Evolutionary conservation across 1,284 basidiomycete species (phyloP).

Genomic region (Cutaneotrichosporon dermatis): DNA sequence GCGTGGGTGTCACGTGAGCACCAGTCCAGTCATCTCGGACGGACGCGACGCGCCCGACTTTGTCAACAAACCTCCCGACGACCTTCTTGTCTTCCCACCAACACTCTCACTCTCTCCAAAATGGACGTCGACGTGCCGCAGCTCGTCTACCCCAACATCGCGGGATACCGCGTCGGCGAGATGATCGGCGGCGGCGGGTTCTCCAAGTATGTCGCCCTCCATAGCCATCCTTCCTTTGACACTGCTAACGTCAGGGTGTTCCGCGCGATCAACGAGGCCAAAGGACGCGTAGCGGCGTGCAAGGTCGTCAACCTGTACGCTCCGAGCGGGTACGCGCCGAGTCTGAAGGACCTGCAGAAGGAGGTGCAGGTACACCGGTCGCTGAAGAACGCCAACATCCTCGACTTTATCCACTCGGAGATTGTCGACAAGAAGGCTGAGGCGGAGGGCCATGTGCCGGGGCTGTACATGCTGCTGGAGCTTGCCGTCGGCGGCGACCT

Average conservation of each 20-base stretch:
- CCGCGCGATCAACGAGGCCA: conserved; percentile 65
- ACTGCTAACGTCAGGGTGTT: conserved; percentile 60
- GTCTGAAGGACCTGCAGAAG: conserved; percentile 76
- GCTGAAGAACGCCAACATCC: conserved; percentile 74
- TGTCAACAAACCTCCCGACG: too few relatives aligned
- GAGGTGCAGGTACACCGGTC: conserved; percentile 87
- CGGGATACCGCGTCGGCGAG: conserved; percentile 67
- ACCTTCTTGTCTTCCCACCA: too few relatives aligned
- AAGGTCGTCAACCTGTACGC: conserved; percentile 64
- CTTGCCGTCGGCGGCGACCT: conserved; percentile 89
- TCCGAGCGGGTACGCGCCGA: conserved; percentile 34
- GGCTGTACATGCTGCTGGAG: conserved; percentile 89
- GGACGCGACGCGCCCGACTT: too few relatives aligned
- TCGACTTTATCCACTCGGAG: conserved; percentile 76
- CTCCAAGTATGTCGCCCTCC: conserved; percentile 57
- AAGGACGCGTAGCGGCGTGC: conserved; percentile 66
- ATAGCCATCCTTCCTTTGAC: too few relatives aligned
- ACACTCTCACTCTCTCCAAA: neutral
- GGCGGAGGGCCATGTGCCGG: conserved; percentile 55
- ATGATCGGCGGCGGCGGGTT: conserved; percentile 81
- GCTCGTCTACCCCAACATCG: conserved; percentile 33
- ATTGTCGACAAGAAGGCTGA: conserved; percentile 60
- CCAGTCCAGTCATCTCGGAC: too few relatives aligned
- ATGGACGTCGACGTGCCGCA: conserved; percentile 15
- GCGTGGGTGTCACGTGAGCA: too few relatives aligned